Base-by-base conservation (phyloP, 345 rosid species). In the Eucalyptus fibrosa region DNA sequence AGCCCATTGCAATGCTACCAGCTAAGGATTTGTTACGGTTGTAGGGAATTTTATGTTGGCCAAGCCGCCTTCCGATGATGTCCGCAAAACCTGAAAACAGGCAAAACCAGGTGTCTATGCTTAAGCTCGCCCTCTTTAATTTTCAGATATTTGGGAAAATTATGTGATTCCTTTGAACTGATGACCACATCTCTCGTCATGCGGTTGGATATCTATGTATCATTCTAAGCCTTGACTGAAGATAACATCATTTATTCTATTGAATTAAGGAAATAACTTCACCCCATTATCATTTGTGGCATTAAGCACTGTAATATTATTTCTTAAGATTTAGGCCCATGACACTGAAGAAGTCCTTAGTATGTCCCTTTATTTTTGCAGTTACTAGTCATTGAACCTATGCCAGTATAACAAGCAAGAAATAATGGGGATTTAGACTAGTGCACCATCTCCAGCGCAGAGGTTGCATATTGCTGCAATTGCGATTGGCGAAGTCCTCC, bases 361-460 rank as follows among this genome's bases (percentile, higher is more conserved):
- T 67, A n/a, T n/a, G 40, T 67, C 44, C 23, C 24, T 32, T 9
- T 69, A 34, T 2, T 53, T 40, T 26, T 21, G 42, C 24, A 77
- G 44, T 26, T 50, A 51, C 37, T 18, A 16, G 62, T n/a, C 60
- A 28, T 32, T 26, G 49, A 67, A 45, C 55, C 24, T 11, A 34
- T 15, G 44, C 81, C 4, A 37, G 26, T 18, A 69, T 69, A 34
- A 69, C 81, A 69, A 69, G 42, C 81, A 69, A 69, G 81, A 18
- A 34, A 69, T 18, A 69, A 69, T 69, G 28, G 15, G 42, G 42
- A 80, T 8, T 19, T 60, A 88, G 89, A 50, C 44, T 47, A 83
- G 88, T 45, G 44, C 94, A 98, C 99, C 99, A 93, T 98, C 99
- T 95, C 99, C 99, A 80, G 99, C 99, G 59, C 99, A 97, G 80